Evolutionary conservation across 305 asterid species (phyloP).

Genomic region (Fraxinus platypoda): DNA sequence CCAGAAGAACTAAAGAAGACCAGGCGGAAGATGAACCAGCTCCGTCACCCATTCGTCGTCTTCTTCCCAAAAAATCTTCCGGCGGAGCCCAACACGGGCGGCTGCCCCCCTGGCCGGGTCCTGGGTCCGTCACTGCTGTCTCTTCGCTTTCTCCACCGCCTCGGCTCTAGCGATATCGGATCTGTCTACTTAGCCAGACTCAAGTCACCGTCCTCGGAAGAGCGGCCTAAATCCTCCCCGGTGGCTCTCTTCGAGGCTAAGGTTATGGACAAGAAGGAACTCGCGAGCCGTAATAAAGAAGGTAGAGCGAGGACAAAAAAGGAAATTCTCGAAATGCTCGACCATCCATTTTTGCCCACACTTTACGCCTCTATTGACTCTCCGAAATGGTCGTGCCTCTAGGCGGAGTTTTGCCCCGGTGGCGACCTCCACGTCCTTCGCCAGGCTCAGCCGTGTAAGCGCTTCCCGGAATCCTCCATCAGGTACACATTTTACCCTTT

Average conservation of each 20-base stretch:
- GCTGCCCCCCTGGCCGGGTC: no score
- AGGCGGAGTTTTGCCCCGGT: conserved; percentile 97
- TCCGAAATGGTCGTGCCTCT: conserved; percentile 79
- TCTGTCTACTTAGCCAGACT: conserved; percentile 85
- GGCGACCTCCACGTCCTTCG: conserved; percentile 98
- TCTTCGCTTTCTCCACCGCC: conserved; percentile 88
- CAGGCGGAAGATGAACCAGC: no score
- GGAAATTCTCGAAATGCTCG: conserved; percentile 85
- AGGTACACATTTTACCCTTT: conserved; percentile 46
- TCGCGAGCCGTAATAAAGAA: conserved; percentile 80
- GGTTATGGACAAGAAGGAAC: conserved; percentile 86
- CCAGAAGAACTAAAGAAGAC: no score
- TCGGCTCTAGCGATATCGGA: conserved; percentile 95
- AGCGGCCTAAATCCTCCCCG: conserved; percentile 13
- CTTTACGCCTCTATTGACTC: conserved; percentile 80
- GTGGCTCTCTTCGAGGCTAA: conserved; percentile 70
- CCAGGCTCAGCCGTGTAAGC: conserved; percentile 87
- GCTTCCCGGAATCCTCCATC: conserved; percentile 86
- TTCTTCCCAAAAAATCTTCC: no score
- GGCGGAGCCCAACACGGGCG: no score
- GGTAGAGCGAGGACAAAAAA: conserved; percentile 81
- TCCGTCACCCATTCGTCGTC: no score
- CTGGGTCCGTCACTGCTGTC: no score
- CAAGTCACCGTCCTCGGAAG: conserved; percentile 33
- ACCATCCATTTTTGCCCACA: conserved; percentile 85